Percentiles rank a stretch among this genome's conserved stretches.
phyloP scores from a whole-genome alignment of 2,329 filamentous ascomycete species.

The Penicillium sp. region DNA sequence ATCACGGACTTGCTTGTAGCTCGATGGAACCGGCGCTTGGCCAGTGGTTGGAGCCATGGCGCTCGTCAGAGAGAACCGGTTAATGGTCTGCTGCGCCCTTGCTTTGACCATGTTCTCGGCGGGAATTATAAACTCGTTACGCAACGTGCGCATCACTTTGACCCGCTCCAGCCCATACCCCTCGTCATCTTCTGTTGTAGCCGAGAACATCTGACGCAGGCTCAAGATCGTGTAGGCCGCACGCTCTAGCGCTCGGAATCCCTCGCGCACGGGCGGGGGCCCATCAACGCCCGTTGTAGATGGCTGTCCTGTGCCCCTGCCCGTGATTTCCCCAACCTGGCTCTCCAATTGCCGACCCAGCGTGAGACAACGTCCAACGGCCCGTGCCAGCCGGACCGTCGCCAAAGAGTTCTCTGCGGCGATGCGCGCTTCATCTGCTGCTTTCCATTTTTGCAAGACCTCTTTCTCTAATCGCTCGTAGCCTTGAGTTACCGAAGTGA shows the following conservation, averaged over 20 bases:
- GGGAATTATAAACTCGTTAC: conserved; percentile 68
- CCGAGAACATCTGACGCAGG: conserved; percentile 70
- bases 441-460: conserved; percentile 80
- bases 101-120: conserved; percentile 73
- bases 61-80: conserved; percentile 76
- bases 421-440: conserved; percentile 77
- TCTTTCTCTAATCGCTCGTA: conserved; percentile 85
- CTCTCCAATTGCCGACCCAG: conserved; percentile 83
- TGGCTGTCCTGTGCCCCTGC: conserved; percentile 35
- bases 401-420: conserved; percentile 79
- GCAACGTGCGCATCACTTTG: conserved; percentile 69
- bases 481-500: conserved; percentile 77
- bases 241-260: conserved; percentile 76
- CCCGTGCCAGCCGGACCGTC: conserved; percentile 73
- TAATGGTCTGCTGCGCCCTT: conserved; percentile 74
- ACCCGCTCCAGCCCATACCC: conserved; percentile 75
- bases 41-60: conserved; percentile 29
- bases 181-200: conserved; percentile 69
- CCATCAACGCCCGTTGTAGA: conserved; percentile 35
- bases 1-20: conserved; percentile 68
- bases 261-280: conserved; percentile 56
- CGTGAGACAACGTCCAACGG: conserved; percentile 75
- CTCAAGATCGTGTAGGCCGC: conserved; percentile 78
- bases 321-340: conserved; percentile 72
- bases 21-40: conserved; percentile 42